phyloP scores from a whole-genome alignment of 352 stramenopile genomes.

The Pythium apleroticum region DNA sequence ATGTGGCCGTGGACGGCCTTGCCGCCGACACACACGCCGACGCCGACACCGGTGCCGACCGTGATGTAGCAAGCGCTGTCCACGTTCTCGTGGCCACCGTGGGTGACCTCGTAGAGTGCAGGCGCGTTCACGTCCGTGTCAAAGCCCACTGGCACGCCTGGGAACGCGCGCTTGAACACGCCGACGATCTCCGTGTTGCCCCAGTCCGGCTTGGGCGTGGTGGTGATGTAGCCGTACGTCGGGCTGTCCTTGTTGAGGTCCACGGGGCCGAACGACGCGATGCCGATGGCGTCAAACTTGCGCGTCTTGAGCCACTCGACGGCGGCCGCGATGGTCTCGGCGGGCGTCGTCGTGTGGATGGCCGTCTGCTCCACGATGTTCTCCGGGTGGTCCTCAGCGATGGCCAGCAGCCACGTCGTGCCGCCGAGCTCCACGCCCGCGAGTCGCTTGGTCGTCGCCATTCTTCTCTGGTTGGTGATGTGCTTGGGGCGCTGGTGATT shows the following conservation, averaged over 20 bases:
- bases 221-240: conserved; percentile 95
- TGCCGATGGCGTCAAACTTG: conserved; percentile 84
- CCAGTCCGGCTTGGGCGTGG: conserved; percentile 95
- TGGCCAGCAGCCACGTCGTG: conserved; percentile 93
- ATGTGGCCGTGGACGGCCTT: conserved; percentile 93
- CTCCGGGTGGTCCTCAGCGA: conserved; percentile 84
- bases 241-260: conserved; percentile 78
- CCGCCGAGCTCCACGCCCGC: conserved; percentile 91
- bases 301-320: conserved; percentile 82
- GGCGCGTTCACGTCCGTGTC: conserved; percentile 98
- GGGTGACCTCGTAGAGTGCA: conserved; percentile 91
- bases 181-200: conserved; percentile 76
- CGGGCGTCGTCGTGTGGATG: conserved; percentile 87
- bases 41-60: conserved; percentile 94
- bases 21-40: conserved; percentile 93
- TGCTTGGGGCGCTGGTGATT: background rate
- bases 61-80: conserved; percentile 93
- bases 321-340: conserved; percentile 79
- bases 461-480: background rate
- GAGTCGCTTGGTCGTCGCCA: background rate
- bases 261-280: conserved; percentile 94
- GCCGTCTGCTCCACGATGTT: conserved; percentile 86
- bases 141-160: conserved; percentile 81
- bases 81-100: conserved; percentile 77
- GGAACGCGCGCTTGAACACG: conserved; percentile 75